These are phyloP conservation scores for Cladosporium cucumerinum DNA, from an alignment of 2,329 filamentous ascomycete species.

Conservation along the genomic window DNA sequence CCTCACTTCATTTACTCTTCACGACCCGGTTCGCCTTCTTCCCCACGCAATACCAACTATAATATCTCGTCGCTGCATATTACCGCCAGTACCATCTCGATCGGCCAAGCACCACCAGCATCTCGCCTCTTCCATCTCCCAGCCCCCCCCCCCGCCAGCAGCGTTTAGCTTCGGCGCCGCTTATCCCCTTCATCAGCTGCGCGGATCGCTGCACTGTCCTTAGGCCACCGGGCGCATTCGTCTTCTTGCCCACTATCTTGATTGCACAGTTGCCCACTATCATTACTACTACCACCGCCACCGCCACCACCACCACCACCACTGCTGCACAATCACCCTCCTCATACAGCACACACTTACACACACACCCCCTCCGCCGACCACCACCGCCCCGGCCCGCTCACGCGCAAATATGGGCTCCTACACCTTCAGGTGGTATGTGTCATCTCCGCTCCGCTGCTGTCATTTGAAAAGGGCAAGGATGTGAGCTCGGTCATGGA, in stretches of 20 bases:
- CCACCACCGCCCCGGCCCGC: neutral
- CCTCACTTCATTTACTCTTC: neutral
- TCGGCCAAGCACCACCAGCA: neutral
- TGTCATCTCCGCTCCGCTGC: conserved; percentile 34
- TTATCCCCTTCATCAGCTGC: conserved; percentile 9
- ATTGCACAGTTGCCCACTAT: neutral
- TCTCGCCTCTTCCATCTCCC: conserved; percentile 5
- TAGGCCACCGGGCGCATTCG: conserved; percentile 10
- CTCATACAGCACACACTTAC: neutral
- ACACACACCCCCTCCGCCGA: neutral
- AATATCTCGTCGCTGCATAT: neutral
- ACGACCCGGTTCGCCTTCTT: neutral
- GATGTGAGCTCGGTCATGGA: conserved; percentile 6
- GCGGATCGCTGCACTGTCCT: neutral
- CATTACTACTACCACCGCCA: no score
- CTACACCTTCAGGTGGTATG: conserved; percentile 69
- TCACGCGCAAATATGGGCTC: conserved; percentile 53
- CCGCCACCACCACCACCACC: no score
- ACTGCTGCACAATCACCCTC: neutral
- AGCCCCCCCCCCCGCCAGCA: neutral
- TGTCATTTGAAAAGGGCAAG: neutral
- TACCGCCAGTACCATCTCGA: neutral
- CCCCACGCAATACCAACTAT: neutral
- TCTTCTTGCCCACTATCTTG: neutral
- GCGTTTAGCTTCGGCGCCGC: conserved; percentile 6